A percentile compares a stretch with the other conserved stretches of the same genome.
Conservation (phyloP, 805 yeast species). For the Kodamaea kaohsiungensis region DNA sequence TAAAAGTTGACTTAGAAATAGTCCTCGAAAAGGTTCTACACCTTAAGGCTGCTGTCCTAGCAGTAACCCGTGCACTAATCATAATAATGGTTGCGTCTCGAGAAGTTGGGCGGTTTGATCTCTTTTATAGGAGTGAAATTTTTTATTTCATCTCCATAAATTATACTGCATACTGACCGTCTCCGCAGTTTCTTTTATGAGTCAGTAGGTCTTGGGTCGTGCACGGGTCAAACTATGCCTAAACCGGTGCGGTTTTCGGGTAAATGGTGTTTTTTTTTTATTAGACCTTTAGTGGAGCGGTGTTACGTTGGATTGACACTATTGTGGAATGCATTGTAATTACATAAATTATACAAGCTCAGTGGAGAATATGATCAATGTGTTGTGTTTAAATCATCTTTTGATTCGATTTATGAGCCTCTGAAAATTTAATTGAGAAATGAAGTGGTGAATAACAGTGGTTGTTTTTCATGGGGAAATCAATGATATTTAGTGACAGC, state of each 20-base stretch:
- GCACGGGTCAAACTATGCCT: not conserved
- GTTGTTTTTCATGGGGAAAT: too few relatives aligned
- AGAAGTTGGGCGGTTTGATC: not conserved
- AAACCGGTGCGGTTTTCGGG: not conserved
- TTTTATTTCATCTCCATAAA: not conserved
- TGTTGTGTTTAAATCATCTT: too few relatives aligned
- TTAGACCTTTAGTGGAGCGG: not conserved
- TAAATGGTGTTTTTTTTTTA: not conserved
- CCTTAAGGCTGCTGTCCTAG: not conserved
- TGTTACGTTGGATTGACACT: not conserved
- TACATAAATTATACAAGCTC: too few relatives aligned
- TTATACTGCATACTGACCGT: not conserved
- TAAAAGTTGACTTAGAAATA: constrained; percentile 31
- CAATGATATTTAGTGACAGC: not conserved
- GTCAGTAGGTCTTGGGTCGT: not conserved
- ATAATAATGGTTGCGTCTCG: not conserved
- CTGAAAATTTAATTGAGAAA: too few relatives aligned
- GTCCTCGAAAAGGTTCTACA: constrained; percentile 18
- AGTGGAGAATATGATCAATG: too few relatives aligned
- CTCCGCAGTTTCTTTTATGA: not conserved
- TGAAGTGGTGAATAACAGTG: too few relatives aligned
- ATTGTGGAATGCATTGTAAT: not conserved
- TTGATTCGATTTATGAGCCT: too few relatives aligned
- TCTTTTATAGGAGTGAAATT: not conserved
- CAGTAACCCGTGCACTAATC: not conserved